Percentiles rank a stretch among this genome's conserved stretches.
Conservation (phyloP, 208 protist species). For the Endotrypanum monterogeii region DNA sequence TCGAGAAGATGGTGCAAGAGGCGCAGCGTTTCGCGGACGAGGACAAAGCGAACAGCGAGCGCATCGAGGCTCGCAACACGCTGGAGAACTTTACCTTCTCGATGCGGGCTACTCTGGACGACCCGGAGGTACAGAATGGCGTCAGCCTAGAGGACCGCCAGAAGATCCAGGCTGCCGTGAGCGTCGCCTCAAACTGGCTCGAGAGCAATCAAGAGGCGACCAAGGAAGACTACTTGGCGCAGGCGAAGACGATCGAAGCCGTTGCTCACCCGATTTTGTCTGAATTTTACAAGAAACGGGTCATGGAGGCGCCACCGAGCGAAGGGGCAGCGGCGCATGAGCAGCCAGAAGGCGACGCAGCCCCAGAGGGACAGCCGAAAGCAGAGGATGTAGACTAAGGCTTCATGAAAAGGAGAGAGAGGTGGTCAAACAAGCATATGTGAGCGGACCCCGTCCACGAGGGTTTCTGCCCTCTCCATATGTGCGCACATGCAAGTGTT, state of each 20-base stretch:
- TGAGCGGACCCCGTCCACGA: not conserved
- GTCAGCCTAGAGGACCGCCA: constrained; percentile 49
- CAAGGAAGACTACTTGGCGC: constrained; percentile 94
- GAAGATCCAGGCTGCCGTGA: constrained; percentile 55
- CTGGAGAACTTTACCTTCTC: constrained; percentile 91
- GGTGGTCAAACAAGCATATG: too few relatives aligned
- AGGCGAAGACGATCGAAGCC: constrained; percentile 92
- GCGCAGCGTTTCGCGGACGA: constrained; percentile 94
- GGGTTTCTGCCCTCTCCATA: not conserved
- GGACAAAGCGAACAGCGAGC: constrained; percentile 83
- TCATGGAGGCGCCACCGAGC: constrained; percentile 59
- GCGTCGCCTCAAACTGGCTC: constrained; percentile 55
- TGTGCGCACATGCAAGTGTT: not conserved
- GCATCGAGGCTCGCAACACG: constrained; percentile 93
- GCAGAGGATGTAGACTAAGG: constrained; percentile 64
- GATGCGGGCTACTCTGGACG: constrained; percentile 64
- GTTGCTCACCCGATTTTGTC: constrained; percentile 94
- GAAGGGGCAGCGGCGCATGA: constrained; percentile 11
- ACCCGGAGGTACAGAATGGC: constrained; percentile 54
- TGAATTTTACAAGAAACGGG: constrained; percentile 92
- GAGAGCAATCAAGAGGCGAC: constrained; percentile 58
- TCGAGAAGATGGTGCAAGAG: constrained; percentile 96
- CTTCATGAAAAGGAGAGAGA: constrained; percentile 1
- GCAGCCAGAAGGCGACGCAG: not conserved
- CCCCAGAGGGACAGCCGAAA: constrained; percentile 19